A percentile compares a stretch with the other conserved stretches of the same genome.
These are phyloP conservation scores for Bryum argenteum DNA, from an alignment of 225 moss, liverwort and hornwort genomes.

Conservation along the genomic window DNA sequence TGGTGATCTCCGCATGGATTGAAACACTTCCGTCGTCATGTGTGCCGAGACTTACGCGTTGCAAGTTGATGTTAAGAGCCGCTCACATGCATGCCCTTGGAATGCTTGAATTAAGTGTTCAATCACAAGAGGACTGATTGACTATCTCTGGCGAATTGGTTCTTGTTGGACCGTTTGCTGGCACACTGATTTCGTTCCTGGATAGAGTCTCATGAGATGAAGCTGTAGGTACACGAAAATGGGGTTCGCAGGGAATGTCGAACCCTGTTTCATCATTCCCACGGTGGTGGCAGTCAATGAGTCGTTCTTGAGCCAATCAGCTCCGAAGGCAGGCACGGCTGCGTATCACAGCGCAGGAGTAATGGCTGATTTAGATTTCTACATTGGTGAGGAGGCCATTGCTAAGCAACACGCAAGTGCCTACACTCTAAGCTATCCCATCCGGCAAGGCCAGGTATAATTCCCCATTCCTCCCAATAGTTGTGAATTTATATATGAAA, in stretches of 20 bases:
- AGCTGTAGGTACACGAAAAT: constrained; percentile 82
- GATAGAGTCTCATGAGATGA: constrained; percentile 25
- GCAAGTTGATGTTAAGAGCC: not conserved
- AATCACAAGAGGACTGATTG: not conserved
- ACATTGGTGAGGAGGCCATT: constrained; percentile 83
- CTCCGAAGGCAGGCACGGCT: constrained; percentile 77
- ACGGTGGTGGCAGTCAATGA: constrained; percentile 93
- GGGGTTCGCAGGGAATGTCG: constrained; percentile 97
- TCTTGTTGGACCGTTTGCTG: not conserved
- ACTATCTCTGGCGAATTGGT: not conserved
- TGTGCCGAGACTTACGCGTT: not conserved
- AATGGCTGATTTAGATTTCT: constrained; percentile 94
- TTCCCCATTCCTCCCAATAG: not conserved
- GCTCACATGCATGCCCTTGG: not conserved
- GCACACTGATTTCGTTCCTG: not conserved
- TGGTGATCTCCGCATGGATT: not conserved
- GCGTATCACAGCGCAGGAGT: constrained; percentile 88
- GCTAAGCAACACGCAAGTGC: constrained; percentile 80
- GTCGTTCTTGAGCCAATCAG: constrained; percentile 75
- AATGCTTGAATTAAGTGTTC: not conserved
- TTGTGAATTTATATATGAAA: not conserved
- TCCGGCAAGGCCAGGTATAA: constrained; percentile 90
- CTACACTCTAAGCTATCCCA: constrained; percentile 84
- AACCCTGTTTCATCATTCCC: constrained; percentile 88
- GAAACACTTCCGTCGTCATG: not conserved